These are phyloP conservation scores for Lentinula guzmanii DNA, from an alignment of 768 basidiomycete genomes.

Conservation along the genomic window DNA sequence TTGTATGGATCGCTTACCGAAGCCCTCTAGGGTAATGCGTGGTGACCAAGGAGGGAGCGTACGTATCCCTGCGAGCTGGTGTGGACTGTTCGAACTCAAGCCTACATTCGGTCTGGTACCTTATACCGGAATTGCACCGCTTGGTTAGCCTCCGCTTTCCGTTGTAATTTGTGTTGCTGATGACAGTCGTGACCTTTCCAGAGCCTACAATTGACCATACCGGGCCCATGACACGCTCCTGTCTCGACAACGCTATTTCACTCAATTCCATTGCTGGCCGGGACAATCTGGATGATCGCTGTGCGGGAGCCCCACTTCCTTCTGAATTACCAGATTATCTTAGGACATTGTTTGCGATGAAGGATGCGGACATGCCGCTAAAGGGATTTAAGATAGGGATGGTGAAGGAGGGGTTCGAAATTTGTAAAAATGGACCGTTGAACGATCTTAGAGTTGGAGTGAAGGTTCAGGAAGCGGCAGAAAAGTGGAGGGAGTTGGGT, in stretches of 20 bases:
- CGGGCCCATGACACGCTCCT: conserved; percentile 4
- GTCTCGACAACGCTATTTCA: neutral
- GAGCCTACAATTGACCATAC: conserved; percentile 5
- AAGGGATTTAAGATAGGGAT: conserved; percentile 5
- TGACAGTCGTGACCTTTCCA: neutral
- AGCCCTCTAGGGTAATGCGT: neutral
- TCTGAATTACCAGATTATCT: conserved; percentile 1
- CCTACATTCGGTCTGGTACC: conserved; percentile 4
- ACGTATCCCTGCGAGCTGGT: conserved; percentile 1
- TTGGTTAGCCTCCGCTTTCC: neutral
- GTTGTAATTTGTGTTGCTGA: neutral
- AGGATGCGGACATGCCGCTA: neutral
- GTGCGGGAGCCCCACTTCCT: neutral
- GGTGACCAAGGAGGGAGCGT: conserved; percentile 6
- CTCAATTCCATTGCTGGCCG: neutral
- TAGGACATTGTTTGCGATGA: neutral
- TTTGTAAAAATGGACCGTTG: neutral
- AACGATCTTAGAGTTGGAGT: neutral
- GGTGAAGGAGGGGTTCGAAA: neutral
- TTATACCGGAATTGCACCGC: conserved; percentile 5
- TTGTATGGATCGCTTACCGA: neutral
- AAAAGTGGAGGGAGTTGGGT: neutral
- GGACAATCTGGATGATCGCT: neutral
- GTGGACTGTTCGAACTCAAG: neutral
- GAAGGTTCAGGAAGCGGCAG: neutral